Percentiles rank a stretch among this genome's conserved stretches.
Evolutionary conservation across 495 filamentous ascomycete genomes (phyloP).

Genomic region (Daldinia bambusicola): DNA sequence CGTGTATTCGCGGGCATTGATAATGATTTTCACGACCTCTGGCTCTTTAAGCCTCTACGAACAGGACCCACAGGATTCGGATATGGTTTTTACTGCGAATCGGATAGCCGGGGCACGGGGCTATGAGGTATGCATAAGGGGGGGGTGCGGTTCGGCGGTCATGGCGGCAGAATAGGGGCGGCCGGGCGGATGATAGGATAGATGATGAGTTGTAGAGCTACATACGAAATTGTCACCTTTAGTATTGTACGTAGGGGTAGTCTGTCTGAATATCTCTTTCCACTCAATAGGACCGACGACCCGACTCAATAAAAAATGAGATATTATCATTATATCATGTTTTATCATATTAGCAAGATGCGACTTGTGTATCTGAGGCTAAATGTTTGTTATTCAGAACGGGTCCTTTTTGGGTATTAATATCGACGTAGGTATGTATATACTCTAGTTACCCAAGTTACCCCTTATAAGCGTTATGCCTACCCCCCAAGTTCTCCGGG

Average conservation of each 20-base stretch:
- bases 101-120: slow-evolving; percentile 3
- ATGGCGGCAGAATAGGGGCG: background rate
- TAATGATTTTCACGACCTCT: slow-evolving; percentile 23
- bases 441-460: no score
- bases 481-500: background rate
- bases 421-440: slow-evolving; percentile 5
- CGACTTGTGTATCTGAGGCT: background rate
- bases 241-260: background rate
- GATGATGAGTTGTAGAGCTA: slow-evolving; percentile 14
- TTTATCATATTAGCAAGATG: background rate
- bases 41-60: background rate
- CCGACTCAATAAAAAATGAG: background rate
- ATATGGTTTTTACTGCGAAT: slow-evolving; percentile 6
- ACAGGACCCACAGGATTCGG: background rate
- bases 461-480: background rate
- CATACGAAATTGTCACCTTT: slow-evolving; percentile 17
- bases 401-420: background rate
- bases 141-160: slow-evolving; percentile 1
- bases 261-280: slow-evolving; percentile 3
- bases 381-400: background rate
- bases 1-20: background rate
- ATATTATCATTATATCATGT: background rate
- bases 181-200: background rate
- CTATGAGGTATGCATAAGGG: slow-evolving; percentile 6
- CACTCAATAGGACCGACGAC: slow-evolving; percentile 12